Percentiles rank a stretch among this genome's conserved stretches.
Conservation (phyloP, 169 alveolate genomes). For the Perkinsus marinus region DNA sequence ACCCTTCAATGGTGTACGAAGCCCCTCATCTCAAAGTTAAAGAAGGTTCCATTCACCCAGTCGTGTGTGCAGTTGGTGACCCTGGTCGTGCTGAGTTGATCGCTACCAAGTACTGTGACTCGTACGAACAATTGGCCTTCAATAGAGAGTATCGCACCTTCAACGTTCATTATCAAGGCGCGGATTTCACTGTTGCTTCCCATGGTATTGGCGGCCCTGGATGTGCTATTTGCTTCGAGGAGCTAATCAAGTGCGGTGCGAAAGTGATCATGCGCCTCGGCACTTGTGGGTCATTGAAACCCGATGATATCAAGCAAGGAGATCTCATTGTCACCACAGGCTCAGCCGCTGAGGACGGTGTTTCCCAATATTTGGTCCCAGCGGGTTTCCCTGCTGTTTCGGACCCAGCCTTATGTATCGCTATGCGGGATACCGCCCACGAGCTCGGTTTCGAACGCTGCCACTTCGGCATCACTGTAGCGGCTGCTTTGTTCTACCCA, state of each 20-base stretch:
- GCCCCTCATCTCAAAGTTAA: conserved; percentile 18
- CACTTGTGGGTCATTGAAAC: conserved; percentile 31
- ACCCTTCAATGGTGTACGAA: neutral
- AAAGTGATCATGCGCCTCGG: conserved; percentile 10
- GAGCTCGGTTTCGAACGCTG: conserved; percentile 4
- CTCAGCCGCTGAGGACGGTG: conserved; percentile 32
- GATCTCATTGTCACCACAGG: conserved; percentile 26
- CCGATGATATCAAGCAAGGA: conserved; percentile 23
- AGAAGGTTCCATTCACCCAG: conserved; percentile 11
- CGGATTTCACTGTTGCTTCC: conserved; percentile 25
- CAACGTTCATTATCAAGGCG: conserved; percentile 20
- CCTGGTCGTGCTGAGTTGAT: conserved; percentile 31
- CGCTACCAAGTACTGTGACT: conserved; percentile 16
- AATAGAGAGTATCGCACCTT: conserved; percentile 26
- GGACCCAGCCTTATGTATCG: conserved; percentile 21
- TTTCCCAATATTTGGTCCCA: conserved; percentile 16
- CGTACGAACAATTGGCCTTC: conserved; percentile 22
- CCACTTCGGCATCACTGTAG: neutral
- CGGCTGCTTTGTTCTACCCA: neutral
- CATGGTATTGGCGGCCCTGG: conserved; percentile 35
- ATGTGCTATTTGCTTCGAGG: conserved; percentile 29
- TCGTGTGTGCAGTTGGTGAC: conserved; percentile 30
- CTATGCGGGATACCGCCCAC: conserved; percentile 14
- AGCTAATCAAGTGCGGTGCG: conserved; percentile 23
- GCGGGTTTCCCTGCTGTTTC: conserved; percentile 31